phyloP scores from a whole-genome alignment of 768 basidiomycete genomes.

The Trametes cinnabarina region DNA sequence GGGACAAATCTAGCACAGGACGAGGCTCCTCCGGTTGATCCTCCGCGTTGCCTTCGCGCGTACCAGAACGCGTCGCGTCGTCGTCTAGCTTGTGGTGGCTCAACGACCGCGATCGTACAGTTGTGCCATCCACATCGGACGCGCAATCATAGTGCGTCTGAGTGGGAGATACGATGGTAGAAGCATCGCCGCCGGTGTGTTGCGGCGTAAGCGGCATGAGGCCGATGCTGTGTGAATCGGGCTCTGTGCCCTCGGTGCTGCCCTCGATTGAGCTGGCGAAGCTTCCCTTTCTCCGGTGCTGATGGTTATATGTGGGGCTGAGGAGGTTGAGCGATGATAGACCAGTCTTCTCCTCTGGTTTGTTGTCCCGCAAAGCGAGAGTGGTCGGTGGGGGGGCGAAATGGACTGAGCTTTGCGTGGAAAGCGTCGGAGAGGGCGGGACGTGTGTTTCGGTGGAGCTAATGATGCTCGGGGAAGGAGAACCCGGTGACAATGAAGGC shows the following conservation, averaged over 20 bases:
- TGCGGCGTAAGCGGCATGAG: slow-evolving; percentile 26
- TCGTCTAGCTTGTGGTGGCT: slow-evolving; percentile 15
- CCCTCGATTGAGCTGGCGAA: slow-evolving; percentile 52
- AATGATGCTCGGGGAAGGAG: slow-evolving; percentile 34
- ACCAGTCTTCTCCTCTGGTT: slow-evolving; percentile 58
- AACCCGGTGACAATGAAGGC: slow-evolving; percentile 15
- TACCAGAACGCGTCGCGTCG: not conserved
- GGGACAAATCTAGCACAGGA: slow-evolving; percentile 31
- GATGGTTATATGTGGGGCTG: slow-evolving; percentile 31
- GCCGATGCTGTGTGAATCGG: slow-evolving; percentile 26
- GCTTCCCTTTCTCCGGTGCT: slow-evolving; percentile 57
- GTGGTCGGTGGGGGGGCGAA: slow-evolving; percentile 44
- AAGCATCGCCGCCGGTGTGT: slow-evolving; percentile 35
- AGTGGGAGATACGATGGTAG: slow-evolving; percentile 37
- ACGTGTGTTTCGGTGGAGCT: slow-evolving; percentile 40
- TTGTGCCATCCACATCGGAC: slow-evolving; percentile 26
- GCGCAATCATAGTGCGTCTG: slow-evolving; percentile 39
- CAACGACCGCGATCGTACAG: slow-evolving; percentile 19
- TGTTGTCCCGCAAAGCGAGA: slow-evolving; percentile 63
- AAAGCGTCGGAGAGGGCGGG: slow-evolving; percentile 79
- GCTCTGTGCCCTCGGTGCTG: slow-evolving; percentile 46
- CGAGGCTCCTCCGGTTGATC: slow-evolving; percentile 28
- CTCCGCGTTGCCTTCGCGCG: slow-evolving; percentile 6
- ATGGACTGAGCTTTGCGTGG: slow-evolving; percentile 52
- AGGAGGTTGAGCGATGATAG: slow-evolving; percentile 52